phyloP scores from a whole-genome alignment of 2,329 filamentous ascomycete genomes.

The Colletotrichum camelliae region DNA sequence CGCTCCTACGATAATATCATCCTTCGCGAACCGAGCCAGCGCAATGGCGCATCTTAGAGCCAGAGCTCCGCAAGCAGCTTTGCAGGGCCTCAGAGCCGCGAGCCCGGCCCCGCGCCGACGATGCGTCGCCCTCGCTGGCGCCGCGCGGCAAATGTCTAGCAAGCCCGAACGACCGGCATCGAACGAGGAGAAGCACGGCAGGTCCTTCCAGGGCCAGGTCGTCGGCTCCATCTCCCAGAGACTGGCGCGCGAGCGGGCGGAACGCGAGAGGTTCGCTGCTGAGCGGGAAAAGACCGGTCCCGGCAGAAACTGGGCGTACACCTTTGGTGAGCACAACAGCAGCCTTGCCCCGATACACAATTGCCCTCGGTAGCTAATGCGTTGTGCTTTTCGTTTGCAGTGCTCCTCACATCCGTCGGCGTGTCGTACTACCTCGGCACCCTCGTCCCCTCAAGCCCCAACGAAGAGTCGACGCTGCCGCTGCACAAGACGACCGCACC shows the following conservation, averaged over 20 bases:
- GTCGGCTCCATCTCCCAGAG: slow-evolving; percentile 63
- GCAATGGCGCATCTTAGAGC: slow-evolving; percentile 39
- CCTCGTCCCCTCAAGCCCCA: slow-evolving; percentile 54
- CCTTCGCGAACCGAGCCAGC: neutral
- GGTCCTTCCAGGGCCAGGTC: slow-evolving; percentile 63
- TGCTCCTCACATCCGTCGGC: slow-evolving; percentile 56
- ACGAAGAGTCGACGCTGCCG: slow-evolving; percentile 64
- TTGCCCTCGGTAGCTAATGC: slow-evolving; percentile 1
- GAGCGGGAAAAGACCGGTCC: slow-evolving; percentile 39
- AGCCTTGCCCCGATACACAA: neutral
- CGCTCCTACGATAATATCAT: neutral
- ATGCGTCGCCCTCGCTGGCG: slow-evolving; percentile 12
- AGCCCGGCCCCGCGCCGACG: slow-evolving; percentile 18
- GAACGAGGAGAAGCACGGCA: slow-evolving; percentile 42
- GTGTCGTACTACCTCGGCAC: slow-evolving; percentile 66
- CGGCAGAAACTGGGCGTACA: slow-evolving; percentile 54
- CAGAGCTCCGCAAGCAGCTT: slow-evolving; percentile 33
- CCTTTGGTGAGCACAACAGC: slow-evolving; percentile 53
- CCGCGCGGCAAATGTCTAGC: slow-evolving; percentile 25
- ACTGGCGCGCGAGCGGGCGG: slow-evolving; percentile 58
- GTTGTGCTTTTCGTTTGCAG: slow-evolving; percentile 33
- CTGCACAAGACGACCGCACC: slow-evolving; percentile 56
- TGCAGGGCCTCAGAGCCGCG: slow-evolving; percentile 32
- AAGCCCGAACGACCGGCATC: slow-evolving; percentile 23
- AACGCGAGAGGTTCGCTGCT: slow-evolving; percentile 54